These are phyloP conservation scores for Phytophthora hybrid DNA, from an alignment of 352 stramenopile genomes.

Conservation along the genomic window DNA sequence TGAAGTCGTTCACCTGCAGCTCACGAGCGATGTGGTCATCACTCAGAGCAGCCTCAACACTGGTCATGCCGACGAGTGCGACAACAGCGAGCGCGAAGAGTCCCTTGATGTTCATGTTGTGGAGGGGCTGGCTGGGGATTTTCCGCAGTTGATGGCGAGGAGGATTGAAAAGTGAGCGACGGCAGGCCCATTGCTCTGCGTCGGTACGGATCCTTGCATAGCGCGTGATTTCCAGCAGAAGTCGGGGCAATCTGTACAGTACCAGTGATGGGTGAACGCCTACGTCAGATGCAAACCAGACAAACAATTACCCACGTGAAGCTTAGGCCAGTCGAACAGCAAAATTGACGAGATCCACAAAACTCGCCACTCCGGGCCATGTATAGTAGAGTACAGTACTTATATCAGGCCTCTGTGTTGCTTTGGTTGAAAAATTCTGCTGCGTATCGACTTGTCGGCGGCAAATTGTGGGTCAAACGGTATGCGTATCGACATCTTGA, in stretches of 20 bases:
- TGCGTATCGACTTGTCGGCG: too few relatives aligned
- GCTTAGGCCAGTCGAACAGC: background rate
- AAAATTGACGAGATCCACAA: background rate
- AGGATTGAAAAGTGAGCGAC: slow-evolving; percentile 25
- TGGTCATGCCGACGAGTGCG: slow-evolving; percentile 9
- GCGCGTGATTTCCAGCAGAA: background rate
- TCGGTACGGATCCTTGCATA: background rate
- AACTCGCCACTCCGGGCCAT: too few relatives aligned
- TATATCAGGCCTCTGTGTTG: too few relatives aligned
- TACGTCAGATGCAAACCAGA: background rate
- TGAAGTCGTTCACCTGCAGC: slow-evolving; percentile 43
- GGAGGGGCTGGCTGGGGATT: slow-evolving; percentile 12
- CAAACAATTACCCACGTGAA: background rate
- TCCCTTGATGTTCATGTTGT: slow-evolving; percentile 18
- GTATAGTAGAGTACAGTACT: too few relatives aligned
- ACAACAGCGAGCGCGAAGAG: slow-evolving; percentile 17
- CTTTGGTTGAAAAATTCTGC: too few relatives aligned
- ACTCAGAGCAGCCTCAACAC: slow-evolving; percentile 8
- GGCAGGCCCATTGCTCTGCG: background rate
- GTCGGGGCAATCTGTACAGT: too few relatives aligned
- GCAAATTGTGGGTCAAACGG: too few relatives aligned
- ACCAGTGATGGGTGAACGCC: too few relatives aligned
- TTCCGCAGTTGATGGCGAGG: slow-evolving; percentile 8
- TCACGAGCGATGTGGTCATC: slow-evolving; percentile 7
- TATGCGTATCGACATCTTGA: too few relatives aligned